Conservation (phyloP, 1,139 yeast species). For the Blastobotrys malaysiensis region DNA sequence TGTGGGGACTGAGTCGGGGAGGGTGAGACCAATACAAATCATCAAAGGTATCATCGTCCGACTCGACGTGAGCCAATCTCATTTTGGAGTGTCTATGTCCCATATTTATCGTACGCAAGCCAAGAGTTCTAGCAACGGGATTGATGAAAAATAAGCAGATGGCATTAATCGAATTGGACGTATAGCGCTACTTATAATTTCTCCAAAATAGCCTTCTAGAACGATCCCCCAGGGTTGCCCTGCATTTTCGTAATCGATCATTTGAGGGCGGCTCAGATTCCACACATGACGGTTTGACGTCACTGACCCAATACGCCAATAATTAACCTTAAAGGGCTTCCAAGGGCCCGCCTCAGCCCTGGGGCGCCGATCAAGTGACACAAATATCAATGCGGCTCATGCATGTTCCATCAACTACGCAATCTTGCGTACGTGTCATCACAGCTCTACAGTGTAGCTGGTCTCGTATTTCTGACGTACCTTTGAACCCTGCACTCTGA, state of each 20-base stretch:
- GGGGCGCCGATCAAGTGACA: background rate
- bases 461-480: background rate
- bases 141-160: no score
- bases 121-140: no score
- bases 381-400: background rate
- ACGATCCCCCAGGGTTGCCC: background rate
- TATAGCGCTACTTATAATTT: background rate
- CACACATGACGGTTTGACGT: background rate
- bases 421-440: background rate
- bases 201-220: background rate
- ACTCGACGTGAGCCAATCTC: background rate
- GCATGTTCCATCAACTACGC: background rate
- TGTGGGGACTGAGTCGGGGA: background rate
- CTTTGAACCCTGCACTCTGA: no score
- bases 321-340: background rate
- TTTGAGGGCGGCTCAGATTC: background rate
- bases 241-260: background rate
- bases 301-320: background rate
- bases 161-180: background rate
- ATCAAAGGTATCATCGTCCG: background rate
- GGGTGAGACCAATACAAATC: background rate
- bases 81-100: background rate
- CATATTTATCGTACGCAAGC: background rate
- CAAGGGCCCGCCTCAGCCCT: background rate
- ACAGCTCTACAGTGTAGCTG: background rate